Evolutionary conservation across 148 eudicot genomes (phyloP).

Genomic region (Vaccinium macrocarpon): DNA sequence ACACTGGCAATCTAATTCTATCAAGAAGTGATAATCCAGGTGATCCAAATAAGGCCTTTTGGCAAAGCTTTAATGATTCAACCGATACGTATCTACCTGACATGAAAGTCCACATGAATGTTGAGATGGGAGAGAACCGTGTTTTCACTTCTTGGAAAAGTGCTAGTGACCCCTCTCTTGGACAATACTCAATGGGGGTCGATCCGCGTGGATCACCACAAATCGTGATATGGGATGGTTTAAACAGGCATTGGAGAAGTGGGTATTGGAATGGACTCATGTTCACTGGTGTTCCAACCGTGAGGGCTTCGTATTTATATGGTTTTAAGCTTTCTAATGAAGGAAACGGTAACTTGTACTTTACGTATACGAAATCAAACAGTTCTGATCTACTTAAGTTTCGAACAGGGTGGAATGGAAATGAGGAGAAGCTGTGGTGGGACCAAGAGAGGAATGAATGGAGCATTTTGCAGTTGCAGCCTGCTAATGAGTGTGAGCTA

Average conservation of each 20-base stretch:
- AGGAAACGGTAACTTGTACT: slow-evolving; percentile 25
- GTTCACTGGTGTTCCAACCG: slow-evolving; percentile 47
- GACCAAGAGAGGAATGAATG: slow-evolving; percentile 22
- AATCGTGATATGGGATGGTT: slow-evolving; percentile 44
- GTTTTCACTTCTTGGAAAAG: slow-evolving; percentile 53
- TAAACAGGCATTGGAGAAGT: slow-evolving; percentile 47
- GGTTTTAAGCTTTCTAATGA: slow-evolving; percentile 44
- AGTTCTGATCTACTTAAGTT: slow-evolving; percentile 26
- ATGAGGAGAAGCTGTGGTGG: slow-evolving; percentile 23
- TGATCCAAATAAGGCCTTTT: slow-evolving; percentile 16
- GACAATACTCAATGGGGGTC: slow-evolving; percentile 47
- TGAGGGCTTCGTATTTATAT: slow-evolving; percentile 34
- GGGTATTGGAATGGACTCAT: slow-evolving; percentile 57
- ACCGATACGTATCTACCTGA: slow-evolving; percentile 59
- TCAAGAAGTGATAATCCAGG: background rate
- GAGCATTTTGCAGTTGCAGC: slow-evolving; percentile 28
- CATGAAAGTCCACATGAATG: slow-evolving; percentile 33
- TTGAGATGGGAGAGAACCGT: slow-evolving; percentile 14
- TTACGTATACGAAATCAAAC: slow-evolving; percentile 37
- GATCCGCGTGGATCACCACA: slow-evolving; percentile 55
- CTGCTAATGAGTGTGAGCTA: slow-evolving; percentile 28
- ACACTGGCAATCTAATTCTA: slow-evolving; percentile 19
- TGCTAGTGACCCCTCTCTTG: slow-evolving; percentile 47
- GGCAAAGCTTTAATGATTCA: slow-evolving; percentile 66
- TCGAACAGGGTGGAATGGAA: slow-evolving; percentile 29